These are phyloP conservation scores for Leucogyrophana mollusca DNA, from an alignment of 768 basidiomycete genomes.

Conservation along the genomic window DNA sequence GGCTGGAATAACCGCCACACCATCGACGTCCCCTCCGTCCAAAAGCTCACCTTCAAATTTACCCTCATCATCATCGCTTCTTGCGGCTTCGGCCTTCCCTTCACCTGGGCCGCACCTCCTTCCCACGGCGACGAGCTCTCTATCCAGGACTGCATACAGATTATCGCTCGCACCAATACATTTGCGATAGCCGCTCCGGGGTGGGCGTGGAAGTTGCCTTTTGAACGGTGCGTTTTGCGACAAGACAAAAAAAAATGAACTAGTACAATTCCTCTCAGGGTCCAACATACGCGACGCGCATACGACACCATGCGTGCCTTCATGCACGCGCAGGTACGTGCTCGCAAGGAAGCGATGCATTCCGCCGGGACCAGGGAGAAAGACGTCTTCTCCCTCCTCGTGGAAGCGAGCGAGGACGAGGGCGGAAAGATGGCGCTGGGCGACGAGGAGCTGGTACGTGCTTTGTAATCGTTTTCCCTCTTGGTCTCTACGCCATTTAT, in stretches of 20 bases:
- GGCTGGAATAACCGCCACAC: constrained; percentile 16
- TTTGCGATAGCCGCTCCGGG: constrained; percentile 17
- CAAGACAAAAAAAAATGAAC: too few relatives aligned
- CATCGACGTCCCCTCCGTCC: constrained; percentile 13
- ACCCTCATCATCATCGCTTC: constrained; percentile 20
- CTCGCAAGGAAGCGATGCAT: constrained; percentile 10
- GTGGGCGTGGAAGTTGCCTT: constrained; percentile 22
- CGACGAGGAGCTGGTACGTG: constrained; percentile 18
- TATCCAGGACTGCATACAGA: constrained; percentile 18
- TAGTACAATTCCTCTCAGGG: constrained; percentile 8
- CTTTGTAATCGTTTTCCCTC: too few relatives aligned
- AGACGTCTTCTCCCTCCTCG: constrained; percentile 19
- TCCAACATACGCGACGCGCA: constrained; percentile 16
- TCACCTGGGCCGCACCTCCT: constrained; percentile 17
- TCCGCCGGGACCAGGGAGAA: constrained; percentile 6
- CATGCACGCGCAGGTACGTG: constrained; percentile 13
- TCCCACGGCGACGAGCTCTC: constrained; percentile 14
- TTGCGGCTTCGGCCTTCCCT: constrained; percentile 22
- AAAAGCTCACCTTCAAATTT: constrained; percentile 20
- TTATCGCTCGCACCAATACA: constrained; percentile 7
- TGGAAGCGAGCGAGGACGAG: constrained; percentile 17
- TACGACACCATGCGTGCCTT: constrained; percentile 21
- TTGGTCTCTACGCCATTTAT: too few relatives aligned
- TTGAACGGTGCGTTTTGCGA: constrained; percentile 13
- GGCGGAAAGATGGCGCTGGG: constrained; percentile 14